A percentile compares a stretch with the other conserved stretches of the same genome.
phyloP scores from a whole-genome alignment of 495 filamentous ascomycete genomes.

The Podospora didyma region DNA sequence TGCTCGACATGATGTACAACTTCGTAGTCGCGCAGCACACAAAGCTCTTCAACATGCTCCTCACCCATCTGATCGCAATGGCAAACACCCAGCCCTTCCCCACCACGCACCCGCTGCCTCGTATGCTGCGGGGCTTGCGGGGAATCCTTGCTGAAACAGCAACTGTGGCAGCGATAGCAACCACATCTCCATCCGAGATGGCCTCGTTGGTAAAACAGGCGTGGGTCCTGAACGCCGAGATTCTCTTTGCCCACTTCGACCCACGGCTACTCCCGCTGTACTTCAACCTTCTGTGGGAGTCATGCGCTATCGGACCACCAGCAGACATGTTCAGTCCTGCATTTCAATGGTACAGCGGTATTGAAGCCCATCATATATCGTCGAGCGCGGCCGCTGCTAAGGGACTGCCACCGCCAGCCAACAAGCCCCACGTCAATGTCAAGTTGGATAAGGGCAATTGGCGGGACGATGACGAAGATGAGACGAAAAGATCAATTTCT shows the following conservation, averaged over 20 bases:
- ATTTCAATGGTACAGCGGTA: background rate
- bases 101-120: no score
- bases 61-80: background rate
- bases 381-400: background rate
- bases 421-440: background rate
- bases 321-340: background rate
- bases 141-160: no score
- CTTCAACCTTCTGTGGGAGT: background rate
- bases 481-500: no score
- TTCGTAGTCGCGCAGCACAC: background rate
- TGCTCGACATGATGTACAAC: slow-evolving; percentile 1
- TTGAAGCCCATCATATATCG: background rate
- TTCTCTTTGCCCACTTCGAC: background rate
- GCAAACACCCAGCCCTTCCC: background rate
- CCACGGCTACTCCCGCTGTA: background rate
- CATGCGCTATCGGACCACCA: background rate
- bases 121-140: background rate
- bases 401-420: background rate
- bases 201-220: background rate
- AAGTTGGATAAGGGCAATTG: background rate
- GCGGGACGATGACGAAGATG: no score
- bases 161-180: background rate
- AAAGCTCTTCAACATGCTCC: background rate
- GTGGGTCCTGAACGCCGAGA: background rate
- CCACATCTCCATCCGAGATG: background rate